phyloP scores from a whole-genome alignment of 1,139 yeast genomes.

The Scheffersomyces titani region DNA sequence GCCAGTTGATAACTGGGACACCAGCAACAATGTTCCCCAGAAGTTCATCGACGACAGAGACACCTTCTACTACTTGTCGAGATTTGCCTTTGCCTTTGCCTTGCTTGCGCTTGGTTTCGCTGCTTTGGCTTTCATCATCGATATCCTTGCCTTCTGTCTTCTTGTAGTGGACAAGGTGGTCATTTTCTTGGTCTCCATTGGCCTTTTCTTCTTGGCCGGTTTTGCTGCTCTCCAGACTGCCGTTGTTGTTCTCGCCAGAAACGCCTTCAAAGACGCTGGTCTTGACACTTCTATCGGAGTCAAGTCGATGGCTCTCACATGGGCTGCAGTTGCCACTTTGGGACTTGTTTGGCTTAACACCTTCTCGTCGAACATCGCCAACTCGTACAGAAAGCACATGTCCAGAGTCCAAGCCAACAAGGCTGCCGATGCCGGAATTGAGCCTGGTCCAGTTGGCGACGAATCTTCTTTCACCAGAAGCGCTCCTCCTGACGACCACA shows the following conservation, averaged over 20 bases:
- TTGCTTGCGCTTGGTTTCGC: conserved; percentile 61
- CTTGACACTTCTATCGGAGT: conserved; percentile 54
- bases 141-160: conserved; percentile 45
- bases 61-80: conserved; percentile 65
- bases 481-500: conserved; percentile 32
- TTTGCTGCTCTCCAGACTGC: conserved; percentile 71
- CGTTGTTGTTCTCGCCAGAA: conserved; percentile 61
- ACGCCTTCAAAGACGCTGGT: conserved; percentile 55
- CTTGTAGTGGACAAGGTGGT: conserved; percentile 58
- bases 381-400: conserved; percentile 49
- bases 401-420: conserved; percentile 29
- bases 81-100: conserved; percentile 69
- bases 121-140: conserved; percentile 42
- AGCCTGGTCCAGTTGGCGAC: conserved; percentile 28
- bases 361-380: conserved; percentile 53
- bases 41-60: conserved; percentile 58
- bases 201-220: conserved; percentile 55
- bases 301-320: conserved; percentile 59
- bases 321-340: conserved; percentile 66
- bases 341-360: conserved; percentile 54
- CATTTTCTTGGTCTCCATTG: conserved; percentile 53
- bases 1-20: conserved; percentile 68
- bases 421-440: conserved; percentile 8
- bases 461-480: conserved; percentile 50
- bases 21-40: conserved; percentile 50